A percentile compares a stretch with the other conserved stretches of the same genome.
phyloP scores from a whole-genome alignment of 2,329 filamentous ascomycete genomes.

The Claviceps sp. region DNA sequence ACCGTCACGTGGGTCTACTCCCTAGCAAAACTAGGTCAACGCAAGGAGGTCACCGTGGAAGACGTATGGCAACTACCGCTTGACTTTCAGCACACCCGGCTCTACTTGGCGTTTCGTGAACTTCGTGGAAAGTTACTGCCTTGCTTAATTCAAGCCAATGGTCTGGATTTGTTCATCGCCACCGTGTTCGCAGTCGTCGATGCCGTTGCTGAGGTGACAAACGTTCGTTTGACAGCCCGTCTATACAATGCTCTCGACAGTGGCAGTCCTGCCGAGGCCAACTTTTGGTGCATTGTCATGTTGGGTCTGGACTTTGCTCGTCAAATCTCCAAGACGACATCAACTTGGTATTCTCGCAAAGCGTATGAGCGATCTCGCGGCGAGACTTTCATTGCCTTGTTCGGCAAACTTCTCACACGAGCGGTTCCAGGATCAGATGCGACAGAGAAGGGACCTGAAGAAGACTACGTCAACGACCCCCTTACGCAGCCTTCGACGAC shows the following conservation, averaged over 20 bases:
- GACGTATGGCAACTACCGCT: slow-evolving; percentile 73
- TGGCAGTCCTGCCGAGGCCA: slow-evolving; percentile 16
- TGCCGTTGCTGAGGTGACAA: slow-evolving; percentile 23
- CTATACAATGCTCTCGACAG: slow-evolving; percentile 22
- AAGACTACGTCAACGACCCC: slow-evolving; percentile 4
- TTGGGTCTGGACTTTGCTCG: slow-evolving; percentile 19
- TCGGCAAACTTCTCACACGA: slow-evolving; percentile 24
- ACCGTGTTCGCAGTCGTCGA: slow-evolving; percentile 47
- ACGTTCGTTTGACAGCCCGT: slow-evolving; percentile 23
- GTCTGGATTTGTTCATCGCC: slow-evolving; percentile 60
- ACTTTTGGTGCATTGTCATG: slow-evolving; percentile 25
- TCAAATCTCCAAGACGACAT: slow-evolving; percentile 22
- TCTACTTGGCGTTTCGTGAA: slow-evolving; percentile 63
- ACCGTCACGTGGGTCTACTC: slow-evolving; percentile 72
- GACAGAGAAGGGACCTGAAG: slow-evolving; percentile 20
- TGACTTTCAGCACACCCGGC: slow-evolving; percentile 66
- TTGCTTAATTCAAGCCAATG: slow-evolving; percentile 62
- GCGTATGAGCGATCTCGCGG: slow-evolving; percentile 74
- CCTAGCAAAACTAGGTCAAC: slow-evolving; percentile 51
- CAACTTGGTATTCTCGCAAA: slow-evolving; percentile 69
- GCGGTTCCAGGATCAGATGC: slow-evolving; percentile 25
- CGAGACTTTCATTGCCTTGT: slow-evolving; percentile 36
- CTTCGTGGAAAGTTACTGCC: slow-evolving; percentile 58
- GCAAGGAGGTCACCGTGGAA: slow-evolving; percentile 55
- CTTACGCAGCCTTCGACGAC: not conserved